Percentiles rank a stretch among this genome's conserved stretches.
phyloP scores from a whole-genome alignment of 768 basidiomycete species.

The Russula brevipes region DNA sequence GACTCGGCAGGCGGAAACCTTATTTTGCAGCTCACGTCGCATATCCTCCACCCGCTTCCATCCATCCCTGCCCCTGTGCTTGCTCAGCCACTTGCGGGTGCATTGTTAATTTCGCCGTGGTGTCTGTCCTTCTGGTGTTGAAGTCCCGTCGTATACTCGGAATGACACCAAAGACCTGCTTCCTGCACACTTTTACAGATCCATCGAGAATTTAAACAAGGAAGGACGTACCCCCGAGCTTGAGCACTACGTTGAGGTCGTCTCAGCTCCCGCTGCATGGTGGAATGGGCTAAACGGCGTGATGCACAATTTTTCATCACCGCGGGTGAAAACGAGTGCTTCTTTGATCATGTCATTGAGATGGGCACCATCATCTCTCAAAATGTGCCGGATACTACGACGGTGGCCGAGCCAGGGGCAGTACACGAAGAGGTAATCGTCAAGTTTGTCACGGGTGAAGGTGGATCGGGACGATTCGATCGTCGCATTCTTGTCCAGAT shows the following conservation, averaged over 20 bases:
- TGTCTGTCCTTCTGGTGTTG: background rate
- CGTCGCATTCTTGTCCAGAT: background rate
- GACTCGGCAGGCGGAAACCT: conserved; percentile 28
- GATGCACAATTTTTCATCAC: background rate
- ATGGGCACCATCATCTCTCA: no score
- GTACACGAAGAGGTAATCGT: conserved; percentile 5
- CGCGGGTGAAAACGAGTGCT: background rate
- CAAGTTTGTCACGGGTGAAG: background rate
- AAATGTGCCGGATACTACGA: conserved; percentile 1
- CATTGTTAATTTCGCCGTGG: conserved; percentile 12
- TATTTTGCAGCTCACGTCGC: conserved; percentile 22
- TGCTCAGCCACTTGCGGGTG: background rate
- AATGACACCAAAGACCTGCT: conserved; percentile 1
- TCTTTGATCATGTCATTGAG: background rate
- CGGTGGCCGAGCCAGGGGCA: background rate
- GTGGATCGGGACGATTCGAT: conserved; percentile 5
- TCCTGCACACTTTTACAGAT: background rate
- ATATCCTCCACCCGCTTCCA: conserved; percentile 23
- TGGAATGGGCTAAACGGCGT: conserved; percentile 3
- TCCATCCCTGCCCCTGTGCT: conserved; percentile 11
- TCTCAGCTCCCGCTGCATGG: background rate
- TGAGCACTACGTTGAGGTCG: background rate
- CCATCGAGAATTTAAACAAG: background rate
- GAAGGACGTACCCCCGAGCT: background rate
- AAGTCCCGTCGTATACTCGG: background rate